A percentile compares a stretch with the other conserved stretches of the same genome.
Evolutionary conservation across 345 rosid genomes (phyloP).

Genomic region (Arabidopsis suecica): DNA sequence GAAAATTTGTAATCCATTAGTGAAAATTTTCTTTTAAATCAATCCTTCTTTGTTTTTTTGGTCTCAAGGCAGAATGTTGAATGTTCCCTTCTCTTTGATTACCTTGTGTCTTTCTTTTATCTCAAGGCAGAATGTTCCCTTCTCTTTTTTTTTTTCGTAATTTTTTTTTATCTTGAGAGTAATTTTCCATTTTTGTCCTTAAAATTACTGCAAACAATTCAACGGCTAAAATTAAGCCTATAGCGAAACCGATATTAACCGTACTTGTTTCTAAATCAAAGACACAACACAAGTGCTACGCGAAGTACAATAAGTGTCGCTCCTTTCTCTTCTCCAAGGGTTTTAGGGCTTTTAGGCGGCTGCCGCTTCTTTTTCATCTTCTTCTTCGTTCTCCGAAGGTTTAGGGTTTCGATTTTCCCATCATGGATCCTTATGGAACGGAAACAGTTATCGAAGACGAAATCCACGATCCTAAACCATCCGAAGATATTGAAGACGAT

Average conservation of each 20-base stretch:
- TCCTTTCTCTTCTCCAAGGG: slow-evolving; percentile 33
- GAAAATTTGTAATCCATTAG: no score
- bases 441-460: slow-evolving; percentile 53
- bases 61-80: no score
- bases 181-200: neutral
- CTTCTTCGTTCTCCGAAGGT: slow-evolving; percentile 11
- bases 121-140: no score
- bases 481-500: slow-evolving; percentile 46
- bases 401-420: slow-evolving; percentile 25
- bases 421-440: slow-evolving; percentile 60
- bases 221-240: slow-evolving; percentile 15
- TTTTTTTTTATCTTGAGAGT: no score
- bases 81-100: no score
- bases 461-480: slow-evolving; percentile 51
- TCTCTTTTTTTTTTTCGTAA: no score
- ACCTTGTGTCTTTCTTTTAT: no score
- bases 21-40: no score
- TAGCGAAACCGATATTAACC: neutral
- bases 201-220: neutral
- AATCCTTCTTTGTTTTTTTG: no score
- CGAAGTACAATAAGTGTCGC: slow-evolving; percentile 18
- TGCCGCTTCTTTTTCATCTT: slow-evolving; percentile 20
- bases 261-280: neutral
- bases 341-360: slow-evolving; percentile 47
- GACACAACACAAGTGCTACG: slow-evolving; percentile 21